These are phyloP conservation scores for Isabelozyma rhagii DNA, from an alignment of 805 yeast genomes.

Conservation along the genomic window DNA sequence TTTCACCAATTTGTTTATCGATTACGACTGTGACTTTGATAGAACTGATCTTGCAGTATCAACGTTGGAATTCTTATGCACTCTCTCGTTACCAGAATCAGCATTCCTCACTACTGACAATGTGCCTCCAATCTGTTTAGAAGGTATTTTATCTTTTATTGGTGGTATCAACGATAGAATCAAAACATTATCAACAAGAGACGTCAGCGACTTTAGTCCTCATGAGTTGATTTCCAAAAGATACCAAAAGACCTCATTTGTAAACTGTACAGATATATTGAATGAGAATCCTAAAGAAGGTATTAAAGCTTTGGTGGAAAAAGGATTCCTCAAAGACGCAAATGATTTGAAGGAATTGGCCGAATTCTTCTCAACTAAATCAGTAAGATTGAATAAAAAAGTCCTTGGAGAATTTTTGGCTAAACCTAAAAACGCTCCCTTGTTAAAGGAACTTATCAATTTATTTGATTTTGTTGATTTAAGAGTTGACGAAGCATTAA, in stretches of 20 bases:
- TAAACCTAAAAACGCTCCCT: conserved; percentile 60
- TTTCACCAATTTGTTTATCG: conserved; percentile 72
- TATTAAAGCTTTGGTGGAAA: conserved; percentile 56
- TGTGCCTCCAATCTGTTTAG: conserved; percentile 92
- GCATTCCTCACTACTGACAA: conserved; percentile 75
- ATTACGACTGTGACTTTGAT: conserved; percentile 88
- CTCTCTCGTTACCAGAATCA: conserved; percentile 80
- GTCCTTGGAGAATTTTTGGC: conserved; percentile 84
- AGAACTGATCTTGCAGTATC: conserved; percentile 72
- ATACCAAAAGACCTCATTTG: conserved; percentile 67
- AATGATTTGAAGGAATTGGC: conserved; percentile 65
- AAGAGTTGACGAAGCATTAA: conserved; percentile 90
- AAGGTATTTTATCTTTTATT: conserved; percentile 74
- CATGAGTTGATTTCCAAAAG: conserved; percentile 41
- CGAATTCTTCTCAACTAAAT: conserved; percentile 68
- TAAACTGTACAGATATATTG: conserved; percentile 69
- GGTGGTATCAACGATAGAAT: conserved; percentile 57
- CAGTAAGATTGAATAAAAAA: conserved; percentile 83
- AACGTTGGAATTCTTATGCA: conserved; percentile 66
- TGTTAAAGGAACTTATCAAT: conserved; percentile 62
- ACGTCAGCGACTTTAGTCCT: conserved; percentile 2
- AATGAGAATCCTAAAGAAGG: conserved; percentile 81
- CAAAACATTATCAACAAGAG: conserved; percentile 13
- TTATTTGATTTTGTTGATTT: conserved; percentile 71
- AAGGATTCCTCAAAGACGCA: conserved; percentile 54